phyloP scores from a whole-genome alignment of 345 rosid genomes.

The Nasturtium officinale region DNA sequence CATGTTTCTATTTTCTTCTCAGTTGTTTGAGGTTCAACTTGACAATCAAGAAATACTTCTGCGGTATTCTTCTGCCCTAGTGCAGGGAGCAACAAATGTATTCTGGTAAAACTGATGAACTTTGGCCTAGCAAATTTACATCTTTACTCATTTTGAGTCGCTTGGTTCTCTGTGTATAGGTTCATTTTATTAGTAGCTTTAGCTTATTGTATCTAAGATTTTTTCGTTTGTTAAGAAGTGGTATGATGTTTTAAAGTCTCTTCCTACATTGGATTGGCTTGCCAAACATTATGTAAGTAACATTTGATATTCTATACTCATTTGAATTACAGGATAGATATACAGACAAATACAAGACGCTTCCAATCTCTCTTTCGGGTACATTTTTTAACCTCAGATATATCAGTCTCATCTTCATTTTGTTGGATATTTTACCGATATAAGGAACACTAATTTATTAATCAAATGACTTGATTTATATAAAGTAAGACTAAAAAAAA shows the following conservation, averaged over 20 bases:
- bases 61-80: constrained; percentile 96
- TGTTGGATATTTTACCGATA: constrained; percentile 10
- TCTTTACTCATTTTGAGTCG: not conserved
- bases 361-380: constrained; percentile 83
- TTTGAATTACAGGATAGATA: constrained; percentile 75
- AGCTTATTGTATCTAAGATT: not conserved
- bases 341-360: constrained; percentile 81
- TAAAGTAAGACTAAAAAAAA: not conserved
- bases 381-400: constrained; percentile 32
- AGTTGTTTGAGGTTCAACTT: constrained; percentile 86
- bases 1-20: constrained; percentile 38
- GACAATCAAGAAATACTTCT: constrained; percentile 72
- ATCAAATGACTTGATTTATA: not conserved
- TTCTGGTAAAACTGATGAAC: constrained; percentile 65
- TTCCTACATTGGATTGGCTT: constrained; percentile 9
- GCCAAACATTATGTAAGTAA: constrained; percentile 4
- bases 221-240: not conserved
- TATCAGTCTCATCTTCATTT: not conserved
- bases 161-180: constrained; percentile 16
- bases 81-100: constrained; percentile 95
- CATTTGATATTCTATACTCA: not conserved
- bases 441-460: not conserved
- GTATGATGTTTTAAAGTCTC: not conserved
- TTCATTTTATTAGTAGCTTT: constrained; percentile 12
- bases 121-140: not conserved